phyloP scores from a whole-genome alignment of 1,284 basidiomycete genomes.

The Cryptococcus hybrid region DNA sequence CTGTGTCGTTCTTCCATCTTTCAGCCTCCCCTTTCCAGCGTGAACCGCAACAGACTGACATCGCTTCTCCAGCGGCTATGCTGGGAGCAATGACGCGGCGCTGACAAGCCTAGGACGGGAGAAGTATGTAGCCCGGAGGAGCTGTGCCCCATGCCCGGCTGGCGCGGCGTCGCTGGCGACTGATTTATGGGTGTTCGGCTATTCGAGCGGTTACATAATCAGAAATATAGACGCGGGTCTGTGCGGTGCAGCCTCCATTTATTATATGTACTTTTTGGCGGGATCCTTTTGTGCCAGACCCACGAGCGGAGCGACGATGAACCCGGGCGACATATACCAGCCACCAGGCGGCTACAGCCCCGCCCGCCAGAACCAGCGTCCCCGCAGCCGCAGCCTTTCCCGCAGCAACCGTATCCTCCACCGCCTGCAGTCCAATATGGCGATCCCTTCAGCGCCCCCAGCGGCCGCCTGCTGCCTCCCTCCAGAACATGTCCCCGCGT shows the following conservation, averaged over 20 bases:
- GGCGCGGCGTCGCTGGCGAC: too few species aligned
- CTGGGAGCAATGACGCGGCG: too few species aligned
- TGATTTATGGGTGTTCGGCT: too few species aligned
- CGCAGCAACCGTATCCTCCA: slow-evolving; percentile 3
- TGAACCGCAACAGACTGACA: too few species aligned
- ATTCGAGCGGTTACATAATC: neutral
- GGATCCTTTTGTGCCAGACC: neutral
- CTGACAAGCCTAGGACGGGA: too few species aligned
- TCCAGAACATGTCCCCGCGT: neutral
- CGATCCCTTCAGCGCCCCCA: slow-evolving; percentile 14
- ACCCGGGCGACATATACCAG: slow-evolving; percentile 30
- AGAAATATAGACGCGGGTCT: neutral
- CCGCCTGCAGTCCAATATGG: slow-evolving; percentile 20
- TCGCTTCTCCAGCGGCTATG: too few species aligned
- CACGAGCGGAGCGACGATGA: slow-evolving; percentile 16
- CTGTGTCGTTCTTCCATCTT: too few species aligned
- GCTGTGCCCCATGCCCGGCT: too few species aligned
- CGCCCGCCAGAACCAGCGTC: neutral
- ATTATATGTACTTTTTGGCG: neutral
- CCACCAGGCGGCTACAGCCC: neutral
- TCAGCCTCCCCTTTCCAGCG: too few species aligned
- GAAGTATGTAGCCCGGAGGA: too few species aligned
- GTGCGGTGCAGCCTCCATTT: neutral
- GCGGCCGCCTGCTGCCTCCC: neutral
- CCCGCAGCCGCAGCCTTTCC: slow-evolving; percentile 6